Conservation (phyloP, 1,284 basidiomycete species). For the Austropuccinia psidii region DNA sequence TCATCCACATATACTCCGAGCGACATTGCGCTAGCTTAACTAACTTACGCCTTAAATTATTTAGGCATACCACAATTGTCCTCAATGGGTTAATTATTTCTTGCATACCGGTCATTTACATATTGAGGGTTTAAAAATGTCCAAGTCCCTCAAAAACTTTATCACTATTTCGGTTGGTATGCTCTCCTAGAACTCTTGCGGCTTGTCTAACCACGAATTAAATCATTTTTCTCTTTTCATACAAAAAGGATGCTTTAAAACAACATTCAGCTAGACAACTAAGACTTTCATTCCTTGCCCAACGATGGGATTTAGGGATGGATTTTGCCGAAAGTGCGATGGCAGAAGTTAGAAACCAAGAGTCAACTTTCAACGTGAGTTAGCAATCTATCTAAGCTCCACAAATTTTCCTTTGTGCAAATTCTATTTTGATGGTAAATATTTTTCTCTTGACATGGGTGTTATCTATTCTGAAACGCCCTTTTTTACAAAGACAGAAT, state of each 20-base stretch:
- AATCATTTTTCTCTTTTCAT: conserved; percentile 37
- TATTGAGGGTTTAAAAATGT: conserved; percentile 99
- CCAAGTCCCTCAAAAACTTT: conserved; percentile 98
- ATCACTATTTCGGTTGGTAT: conserved; percentile 87
- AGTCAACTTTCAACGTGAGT: conserved; percentile 76
- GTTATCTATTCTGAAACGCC: background rate
- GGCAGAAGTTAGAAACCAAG: conserved; percentile 78
- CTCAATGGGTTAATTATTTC: conserved; percentile 98
- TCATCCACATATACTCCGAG: background rate
- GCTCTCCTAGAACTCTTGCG: conserved; percentile 23
- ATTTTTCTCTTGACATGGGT: background rate
- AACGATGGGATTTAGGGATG: conserved; percentile 83
- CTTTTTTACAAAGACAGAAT: conserved; percentile 57
- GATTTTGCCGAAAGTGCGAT: conserved; percentile 86
- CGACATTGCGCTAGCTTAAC: background rate
- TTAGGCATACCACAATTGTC: conserved; percentile 83
- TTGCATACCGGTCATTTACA: conserved; percentile 96
- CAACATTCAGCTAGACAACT: conserved; percentile 81
- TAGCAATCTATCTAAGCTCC: background rate
- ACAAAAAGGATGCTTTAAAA: conserved; percentile 90
- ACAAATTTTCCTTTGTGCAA: background rate
- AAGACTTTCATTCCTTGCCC: conserved; percentile 84
- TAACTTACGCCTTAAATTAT: background rate
- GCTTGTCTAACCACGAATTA: conserved; percentile 14
- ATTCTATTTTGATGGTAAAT: background rate